These are phyloP conservation scores for Termitomyces heimii DNA, from an alignment of 768 basidiomycete species.

Conservation along the genomic window DNA sequence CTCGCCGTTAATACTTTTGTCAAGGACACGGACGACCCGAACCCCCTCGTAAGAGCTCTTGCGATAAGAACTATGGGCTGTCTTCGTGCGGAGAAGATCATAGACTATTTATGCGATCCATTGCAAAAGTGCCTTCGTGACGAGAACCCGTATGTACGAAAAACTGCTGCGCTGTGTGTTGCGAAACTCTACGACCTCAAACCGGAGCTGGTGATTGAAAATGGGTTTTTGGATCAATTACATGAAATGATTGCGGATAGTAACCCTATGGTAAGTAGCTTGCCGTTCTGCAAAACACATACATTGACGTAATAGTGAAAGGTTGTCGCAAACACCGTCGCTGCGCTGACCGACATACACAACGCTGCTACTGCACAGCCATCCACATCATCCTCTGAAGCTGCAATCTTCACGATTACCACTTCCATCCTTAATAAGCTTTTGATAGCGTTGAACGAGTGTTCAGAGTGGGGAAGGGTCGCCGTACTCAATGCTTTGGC, in stretches of 20 bases:
- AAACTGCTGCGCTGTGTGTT: constrained; percentile 95
- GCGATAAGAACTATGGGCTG: constrained; percentile 98
- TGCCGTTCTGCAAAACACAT: neutral
- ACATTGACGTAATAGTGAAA: constrained; percentile 22
- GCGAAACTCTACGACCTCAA: constrained; percentile 98
- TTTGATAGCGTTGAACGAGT: constrained; percentile 93
- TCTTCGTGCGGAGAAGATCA: constrained; percentile 96
- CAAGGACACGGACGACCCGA: constrained; percentile 93
- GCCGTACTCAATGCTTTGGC: constrained; percentile 85
- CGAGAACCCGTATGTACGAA: constrained; percentile 97
- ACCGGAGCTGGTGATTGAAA: constrained; percentile 90
- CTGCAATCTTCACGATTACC: constrained; percentile 80
- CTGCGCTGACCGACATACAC: constrained; percentile 91
- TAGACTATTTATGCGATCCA: constrained; percentile 97
- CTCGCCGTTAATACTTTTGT: constrained; percentile 99
- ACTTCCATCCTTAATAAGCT: constrained; percentile 79
- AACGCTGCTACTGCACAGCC: constrained; percentile 54
- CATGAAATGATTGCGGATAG: constrained; percentile 93
- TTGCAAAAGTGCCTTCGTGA: constrained; percentile 88
- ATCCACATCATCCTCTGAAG: constrained; percentile 50
- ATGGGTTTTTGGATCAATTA: constrained; percentile 85
- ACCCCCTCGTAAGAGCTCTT: constrained; percentile 93
- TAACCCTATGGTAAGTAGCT: constrained; percentile 81
- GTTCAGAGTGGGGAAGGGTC: constrained; percentile 98
- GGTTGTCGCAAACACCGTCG: constrained; percentile 97